Evolutionary conservation across 1,284 basidiomycete species (phyloP), one percentile per base, ranked within the genome.

Genomic region (Phylloboletellus chloephorus): DNA sequence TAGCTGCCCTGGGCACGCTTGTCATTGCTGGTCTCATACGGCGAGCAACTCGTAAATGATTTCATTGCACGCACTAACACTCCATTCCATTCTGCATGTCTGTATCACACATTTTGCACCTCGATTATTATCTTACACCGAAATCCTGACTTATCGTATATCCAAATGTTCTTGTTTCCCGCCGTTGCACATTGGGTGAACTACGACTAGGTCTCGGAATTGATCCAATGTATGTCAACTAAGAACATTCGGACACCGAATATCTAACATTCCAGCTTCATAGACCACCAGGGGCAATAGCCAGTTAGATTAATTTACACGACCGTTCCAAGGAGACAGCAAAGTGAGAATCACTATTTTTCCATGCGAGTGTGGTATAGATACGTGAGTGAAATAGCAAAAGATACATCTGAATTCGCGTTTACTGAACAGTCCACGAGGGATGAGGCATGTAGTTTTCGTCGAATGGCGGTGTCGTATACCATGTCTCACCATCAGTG

Each of bases 1-100:
- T 79, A 31, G 92, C 88, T 7, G 91, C 94, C 8, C 60, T 96
- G 8, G 86, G 90, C 38, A 87, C 90, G 22, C 65, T 98, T 29
- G 63, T 93, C 44, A 57, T 94, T 39, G 88, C 92, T 50, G 76
- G 82, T 56, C 68, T 97, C 54, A 73, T 92, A 76, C 85, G 88
- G 76, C 85, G 87, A 74, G 81, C 88, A 64, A 65, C 70, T 57
- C 82, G 78, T 68, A 82, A 78, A 74, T 87, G 71, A 75, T 41
- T 30, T 39, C 16, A 31, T 33, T 21, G 32, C 45, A 38, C 13
- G 15, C 36, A 37, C 51, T 47, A 34, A 57, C 43, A 25, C 40
- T 37, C 16, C 19, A 16, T 46, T 41, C 48, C 35, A 23, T 50
- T 44, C 33, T 28, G 26, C 43, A 38, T 44, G 41, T 48, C 30